Conservation (phyloP, 345 rosid species). For the Physaria fendleri region DNA sequence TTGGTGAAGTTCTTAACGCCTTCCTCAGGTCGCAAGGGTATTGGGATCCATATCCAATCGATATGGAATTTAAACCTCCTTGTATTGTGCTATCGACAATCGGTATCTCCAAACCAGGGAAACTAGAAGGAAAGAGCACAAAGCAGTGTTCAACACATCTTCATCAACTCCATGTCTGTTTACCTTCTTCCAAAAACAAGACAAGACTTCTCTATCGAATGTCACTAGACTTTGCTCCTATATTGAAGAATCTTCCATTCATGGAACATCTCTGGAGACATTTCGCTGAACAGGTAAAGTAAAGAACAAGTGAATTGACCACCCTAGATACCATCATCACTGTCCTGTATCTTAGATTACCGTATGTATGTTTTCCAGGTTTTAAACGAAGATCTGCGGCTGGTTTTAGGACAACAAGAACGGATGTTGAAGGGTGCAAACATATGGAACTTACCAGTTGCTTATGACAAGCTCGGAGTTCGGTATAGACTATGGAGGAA, state of each 20-base stretch:
- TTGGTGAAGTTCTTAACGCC: constrained; percentile 91
- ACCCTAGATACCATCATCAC: background rate
- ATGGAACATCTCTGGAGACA: constrained; percentile 84
- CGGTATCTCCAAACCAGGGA: constrained; percentile 95
- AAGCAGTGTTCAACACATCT: constrained; percentile 78
- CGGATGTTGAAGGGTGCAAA: constrained; percentile 86
- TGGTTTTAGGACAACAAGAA: constrained; percentile 91
- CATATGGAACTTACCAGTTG: constrained; percentile 82
- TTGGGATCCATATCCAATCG: constrained; percentile 98
- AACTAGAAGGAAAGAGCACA: constrained; percentile 72
- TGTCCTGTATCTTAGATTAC: background rate
- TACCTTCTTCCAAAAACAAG: constrained; percentile 81
- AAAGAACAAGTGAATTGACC: background rate
- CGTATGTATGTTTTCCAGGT: constrained; percentile 43
- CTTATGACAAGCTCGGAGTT: constrained; percentile 93
- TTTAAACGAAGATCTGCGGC: constrained; percentile 79
- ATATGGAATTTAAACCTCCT: constrained; percentile 97
- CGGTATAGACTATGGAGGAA: constrained; percentile 90
- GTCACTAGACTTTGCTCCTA: constrained; percentile 93
- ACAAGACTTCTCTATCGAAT: constrained; percentile 82
- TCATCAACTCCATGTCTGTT: constrained; percentile 94
- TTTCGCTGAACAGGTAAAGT: constrained; percentile 83
- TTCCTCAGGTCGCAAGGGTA: constrained; percentile 88
- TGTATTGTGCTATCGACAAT: constrained; percentile 93
- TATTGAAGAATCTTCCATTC: constrained; percentile 76